These are phyloP conservation scores for Coelastrella sp. DNA, from an alignment of 139 green algal species.

Conservation along the genomic window DNA sequence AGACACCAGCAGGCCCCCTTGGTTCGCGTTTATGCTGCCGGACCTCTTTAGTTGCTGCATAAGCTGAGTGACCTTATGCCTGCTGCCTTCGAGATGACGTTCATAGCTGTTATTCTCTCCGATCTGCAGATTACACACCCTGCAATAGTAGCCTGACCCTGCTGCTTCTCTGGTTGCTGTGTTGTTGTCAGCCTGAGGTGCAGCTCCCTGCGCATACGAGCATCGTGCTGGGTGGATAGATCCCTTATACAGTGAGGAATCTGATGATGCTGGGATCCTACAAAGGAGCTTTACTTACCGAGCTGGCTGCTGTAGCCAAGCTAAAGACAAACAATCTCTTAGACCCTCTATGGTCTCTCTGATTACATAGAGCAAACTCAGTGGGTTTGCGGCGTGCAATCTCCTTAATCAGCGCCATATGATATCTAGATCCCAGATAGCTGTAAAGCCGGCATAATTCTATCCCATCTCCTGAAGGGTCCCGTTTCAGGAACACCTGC, in stretches of 20 bases:
- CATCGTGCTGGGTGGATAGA: too few species aligned
- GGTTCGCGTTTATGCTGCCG: constrained; percentile 20
- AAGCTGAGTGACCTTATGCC: constrained; percentile 12
- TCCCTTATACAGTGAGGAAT: too few species aligned
- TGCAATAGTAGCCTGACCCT: constrained; percentile 3
- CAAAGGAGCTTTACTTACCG: neutral
- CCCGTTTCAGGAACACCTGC: neutral
- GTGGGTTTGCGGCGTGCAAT: neutral
- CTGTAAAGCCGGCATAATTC: neutral
- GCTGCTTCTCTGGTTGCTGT: neutral
- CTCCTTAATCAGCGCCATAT: neutral
- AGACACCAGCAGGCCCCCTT: neutral
- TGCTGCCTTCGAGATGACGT: neutral
- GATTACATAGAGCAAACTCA: neutral
- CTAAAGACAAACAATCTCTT: neutral
- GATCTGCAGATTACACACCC: neutral
- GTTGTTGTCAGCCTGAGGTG: neutral
- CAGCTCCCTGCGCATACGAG: neutral
- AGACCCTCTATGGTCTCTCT: neutral
- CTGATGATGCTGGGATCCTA: too few species aligned
- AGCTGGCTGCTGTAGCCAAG: neutral
- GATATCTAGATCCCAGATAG: neutral
- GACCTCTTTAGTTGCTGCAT: neutral
- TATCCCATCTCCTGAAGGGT: neutral
- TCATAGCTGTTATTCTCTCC: neutral